phyloP scores from a whole-genome alignment of 2,329 filamentous ascomycete species.

The Fonsecaea pugnacius region DNA sequence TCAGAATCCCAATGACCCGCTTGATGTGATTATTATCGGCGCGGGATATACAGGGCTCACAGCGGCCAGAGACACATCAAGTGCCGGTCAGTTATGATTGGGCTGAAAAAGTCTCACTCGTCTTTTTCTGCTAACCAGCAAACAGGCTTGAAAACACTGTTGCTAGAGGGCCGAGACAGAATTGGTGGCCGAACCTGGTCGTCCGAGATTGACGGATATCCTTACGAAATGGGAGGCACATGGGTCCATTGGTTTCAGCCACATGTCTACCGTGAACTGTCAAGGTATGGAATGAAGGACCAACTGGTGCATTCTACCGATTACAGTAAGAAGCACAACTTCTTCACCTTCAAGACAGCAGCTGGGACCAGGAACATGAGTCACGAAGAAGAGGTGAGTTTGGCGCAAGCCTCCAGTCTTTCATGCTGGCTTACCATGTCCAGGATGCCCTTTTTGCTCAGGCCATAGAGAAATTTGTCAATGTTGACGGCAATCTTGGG shows the following conservation, averaged over 20 bases:
- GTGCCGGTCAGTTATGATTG: slow-evolving; percentile 33
- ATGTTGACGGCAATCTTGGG: slow-evolving; percentile 51
- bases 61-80: slow-evolving; percentile 40
- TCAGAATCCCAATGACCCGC: background rate
- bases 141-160: slow-evolving; percentile 47
- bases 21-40: slow-evolving; percentile 40
- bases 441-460: slow-evolving; percentile 44
- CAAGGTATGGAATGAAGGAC: slow-evolving; percentile 52
- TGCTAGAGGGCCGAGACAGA: slow-evolving; percentile 55
- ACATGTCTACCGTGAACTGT: slow-evolving; percentile 52
- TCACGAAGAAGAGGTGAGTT: slow-evolving; percentile 49
- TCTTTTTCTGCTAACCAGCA: slow-evolving; percentile 2
- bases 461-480: slow-evolving; percentile 51
- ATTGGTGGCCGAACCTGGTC: slow-evolving; percentile 57
- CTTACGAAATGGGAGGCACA: slow-evolving; percentile 57
- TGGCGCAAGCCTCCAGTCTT: background rate
- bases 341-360: slow-evolving; percentile 46
- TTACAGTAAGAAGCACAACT: slow-evolving; percentile 50
- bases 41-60: slow-evolving; percentile 43
- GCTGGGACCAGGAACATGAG: slow-evolving; percentile 43
- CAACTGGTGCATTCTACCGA: slow-evolving; percentile 49
- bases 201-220: slow-evolving; percentile 50
- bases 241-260: slow-evolving; percentile 56
- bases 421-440: slow-evolving; percentile 10
- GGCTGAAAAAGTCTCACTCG: background rate